Evolutionary conservation across 2,329 filamentous ascomycete species (phyloP), one percentile per base, ranked within the genome.

Genomic region (Aspergillus piperis): DNA sequence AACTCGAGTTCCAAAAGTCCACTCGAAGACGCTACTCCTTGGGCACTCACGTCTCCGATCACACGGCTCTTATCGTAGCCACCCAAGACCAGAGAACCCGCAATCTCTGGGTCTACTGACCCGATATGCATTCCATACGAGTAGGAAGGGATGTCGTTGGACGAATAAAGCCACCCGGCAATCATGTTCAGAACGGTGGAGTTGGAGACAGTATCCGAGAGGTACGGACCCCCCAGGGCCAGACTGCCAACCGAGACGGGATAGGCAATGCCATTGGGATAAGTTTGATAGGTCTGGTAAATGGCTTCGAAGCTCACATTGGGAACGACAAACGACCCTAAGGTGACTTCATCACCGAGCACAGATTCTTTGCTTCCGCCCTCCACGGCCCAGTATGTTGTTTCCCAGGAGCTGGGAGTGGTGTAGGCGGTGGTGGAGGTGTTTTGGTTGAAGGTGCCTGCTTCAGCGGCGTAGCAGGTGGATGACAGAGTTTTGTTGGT

Each of bases 61-160:
- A 78, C 64, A n/a, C 78, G 75, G 38, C 72, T 75, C 60, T 71
- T 69, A 61, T 81, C 78, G 60, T 80, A 80, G 1, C 77, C 78
- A 3, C 78, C 78, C 48, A 78, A 73, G 17, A 72, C 67, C 5
- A 80, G 66, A 0, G 79, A 80, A 0, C 75, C 77, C 0, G 64
- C 50, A 61, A 78, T 71, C 0, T 55, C 47, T 5, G 71, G 70
- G 15, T 61, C 64, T 2, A 66, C 75, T 0, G 77, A 76, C 5
- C 78, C 78, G 19, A 81, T 77, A 57, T 81, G 78, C 74, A 81
- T 70, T 15, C 73, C 71, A 59, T 75, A 80, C 0, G 77, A 79
- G 59, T 77, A 79, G 1, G 78, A 80, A 2, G 73, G 70, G 17
- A 69, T 77, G 3, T 10, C 5, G 11, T 19, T 17, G 2, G 41